Conservation (phyloP, 176 grass and related monocot species). For the Ensete ventricosum region DNA sequence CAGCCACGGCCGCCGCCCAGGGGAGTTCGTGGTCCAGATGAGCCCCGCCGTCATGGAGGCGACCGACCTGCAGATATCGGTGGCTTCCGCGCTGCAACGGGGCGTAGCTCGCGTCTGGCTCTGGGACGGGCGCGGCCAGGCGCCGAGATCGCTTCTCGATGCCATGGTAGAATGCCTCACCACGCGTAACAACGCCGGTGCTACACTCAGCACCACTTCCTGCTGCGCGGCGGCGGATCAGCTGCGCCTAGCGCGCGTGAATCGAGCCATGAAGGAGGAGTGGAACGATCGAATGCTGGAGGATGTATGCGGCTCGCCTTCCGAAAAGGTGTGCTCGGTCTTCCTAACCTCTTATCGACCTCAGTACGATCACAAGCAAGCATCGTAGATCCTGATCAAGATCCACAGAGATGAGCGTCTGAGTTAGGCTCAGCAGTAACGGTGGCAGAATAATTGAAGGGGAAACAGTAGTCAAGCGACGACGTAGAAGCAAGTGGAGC, state of each 20-base stretch:
- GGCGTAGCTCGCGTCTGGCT: conserved; percentile 25
- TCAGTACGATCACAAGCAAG: no score
- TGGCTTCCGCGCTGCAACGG: conserved; percentile 13
- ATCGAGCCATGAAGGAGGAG: conserved; percentile 11
- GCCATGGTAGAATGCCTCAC: conserved; percentile 26
- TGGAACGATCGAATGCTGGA: conserved; percentile 2
- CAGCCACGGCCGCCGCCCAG: no score
- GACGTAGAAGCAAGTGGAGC: no score
- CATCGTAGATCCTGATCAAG: no score
- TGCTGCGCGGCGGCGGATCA: background rate
- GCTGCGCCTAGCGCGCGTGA: conserved; percentile 20
- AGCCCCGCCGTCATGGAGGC: conserved; percentile 9
- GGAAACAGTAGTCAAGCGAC: no score
- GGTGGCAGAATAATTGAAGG: no score
- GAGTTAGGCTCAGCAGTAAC: no score
- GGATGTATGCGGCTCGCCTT: conserved; percentile 1
- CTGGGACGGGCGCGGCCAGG: conserved; percentile 7
- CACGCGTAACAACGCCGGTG: background rate
- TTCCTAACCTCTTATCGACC: no score
- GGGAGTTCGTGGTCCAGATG: no score
- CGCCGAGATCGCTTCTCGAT: conserved; percentile 10
- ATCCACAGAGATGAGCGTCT: no score
- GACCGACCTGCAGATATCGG: background rate
- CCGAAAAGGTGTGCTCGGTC: no score
- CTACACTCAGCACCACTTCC: conserved; percentile 3